Base-by-base conservation (phyloP, 257 asterid species). In the Gentiana straminea region DNA sequence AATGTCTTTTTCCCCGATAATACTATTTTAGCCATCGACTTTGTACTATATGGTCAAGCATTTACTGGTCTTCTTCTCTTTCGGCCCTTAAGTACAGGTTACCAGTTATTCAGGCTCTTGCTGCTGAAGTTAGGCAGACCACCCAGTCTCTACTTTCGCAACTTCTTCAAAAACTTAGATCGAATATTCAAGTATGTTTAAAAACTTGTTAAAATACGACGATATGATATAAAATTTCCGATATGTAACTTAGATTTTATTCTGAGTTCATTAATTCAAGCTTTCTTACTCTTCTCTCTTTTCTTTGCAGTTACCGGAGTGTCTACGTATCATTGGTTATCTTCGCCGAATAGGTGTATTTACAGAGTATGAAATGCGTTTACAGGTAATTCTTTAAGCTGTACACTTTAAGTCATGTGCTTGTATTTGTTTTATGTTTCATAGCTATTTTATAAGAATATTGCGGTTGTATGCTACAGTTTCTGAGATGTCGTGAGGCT, bases 131-230 rank as follows among this genome's bases (percentile, higher is more conserved):
- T 75, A 79, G 84, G 72, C 86, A 81, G 77, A 85, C 94, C 67
- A 92, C 94, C 54, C 93, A 85, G 72, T 92, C 97, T 68, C 97
- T 92, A 80, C 97, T 85, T 63, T 81, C 83, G 67, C 98, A 92
- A 74, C 93, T 92, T 62, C 97, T 88, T 43, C 97, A 76, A 78
- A 92, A 82, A 80, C 95, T 92, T 67, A 83, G 94, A 68, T 92
- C 97, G 54, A 92, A 83, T 73, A 83, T 92, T 80, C 97, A 92
- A 94, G 98, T 88, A 52, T 50, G 36, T 7, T 61, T 36, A 72
- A 49, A 50, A 61, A 37, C 61, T 58, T 52, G 36, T 13, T 35
- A 10, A 11, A 43, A 36, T 32, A 8, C 33, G 35, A 47, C 33
- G 3, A 37, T 64, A 39, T 50, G 59, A 10, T 49, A 58, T 68